Evolutionary conservation across 768 basidiomycete species (phyloP).

Genomic region (Pluteus cervinus): DNA sequence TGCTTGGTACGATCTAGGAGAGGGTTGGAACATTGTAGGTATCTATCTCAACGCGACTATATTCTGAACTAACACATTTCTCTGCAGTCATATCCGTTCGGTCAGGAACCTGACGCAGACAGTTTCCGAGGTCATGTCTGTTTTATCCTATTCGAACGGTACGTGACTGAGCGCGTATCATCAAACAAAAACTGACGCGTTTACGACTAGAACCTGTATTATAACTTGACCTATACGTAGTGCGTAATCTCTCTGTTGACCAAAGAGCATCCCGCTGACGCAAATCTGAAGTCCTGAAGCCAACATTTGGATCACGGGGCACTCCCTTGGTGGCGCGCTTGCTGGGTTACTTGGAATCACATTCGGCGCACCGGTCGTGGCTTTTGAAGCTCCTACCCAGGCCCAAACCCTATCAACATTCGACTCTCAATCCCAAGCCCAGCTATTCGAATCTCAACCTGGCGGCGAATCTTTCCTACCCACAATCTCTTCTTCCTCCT

Average conservation of each 20-base stretch:
- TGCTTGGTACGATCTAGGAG: conserved; percentile 75
- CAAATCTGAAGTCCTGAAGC: conserved; percentile 52
- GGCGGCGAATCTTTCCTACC: no score
- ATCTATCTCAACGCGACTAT: background rate
- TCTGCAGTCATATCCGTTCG: conserved; percentile 69
- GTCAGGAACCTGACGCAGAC: conserved; percentile 86
- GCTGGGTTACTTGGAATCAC: conserved; percentile 82
- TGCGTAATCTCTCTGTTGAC: conserved; percentile 12
- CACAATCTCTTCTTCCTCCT: no score
- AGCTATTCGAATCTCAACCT: no score
- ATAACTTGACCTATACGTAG: conserved; percentile 91
- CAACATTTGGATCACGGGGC: conserved; percentile 83
- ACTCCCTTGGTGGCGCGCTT: conserved; percentile 67
- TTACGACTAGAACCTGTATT: conserved; percentile 93
- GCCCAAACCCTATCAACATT: no score
- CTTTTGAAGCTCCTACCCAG: conserved; percentile 92
- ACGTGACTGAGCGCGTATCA: conserved; percentile 20
- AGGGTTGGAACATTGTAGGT: conserved; percentile 9
- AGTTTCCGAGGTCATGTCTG: conserved; percentile 89
- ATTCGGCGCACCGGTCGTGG: conserved; percentile 82
- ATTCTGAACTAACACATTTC: background rate
- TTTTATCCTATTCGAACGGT: conserved; percentile 92
- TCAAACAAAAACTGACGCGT: no score
- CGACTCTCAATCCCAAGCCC: no score
- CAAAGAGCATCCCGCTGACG: background rate